Base-by-base conservation (phyloP, 2,329 filamentous ascomycete species). In the Pezicula neosporulosa region DNA sequence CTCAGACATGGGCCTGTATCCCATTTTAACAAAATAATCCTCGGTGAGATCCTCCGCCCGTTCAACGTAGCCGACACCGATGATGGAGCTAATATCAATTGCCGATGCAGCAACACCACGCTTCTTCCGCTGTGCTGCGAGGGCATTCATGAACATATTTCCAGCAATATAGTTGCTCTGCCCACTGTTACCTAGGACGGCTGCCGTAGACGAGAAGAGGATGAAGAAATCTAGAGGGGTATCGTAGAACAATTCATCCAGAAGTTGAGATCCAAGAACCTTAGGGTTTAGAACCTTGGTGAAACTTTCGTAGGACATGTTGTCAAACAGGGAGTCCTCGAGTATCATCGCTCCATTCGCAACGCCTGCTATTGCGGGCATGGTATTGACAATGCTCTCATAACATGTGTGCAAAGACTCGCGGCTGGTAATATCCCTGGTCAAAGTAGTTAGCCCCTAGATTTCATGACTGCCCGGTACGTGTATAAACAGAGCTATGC, bases 81-180 rank as follows among this genome's bases (percentile, higher is more conserved):
- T 47, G 1, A 78, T 57, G 4, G 58, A 45, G 15, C 70, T 68
- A 7, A 76, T 66, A 48, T 71, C 56, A 21, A 77, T 61, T 2
- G 63, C 63, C 0, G 69, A 70, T 2, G 53, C 74, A 4, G 67
- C 62, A 0, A 72, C 51, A 0, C 73, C 73, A 5, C 69, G 65
- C 2, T 54, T 56, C 0, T 69, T 51, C 5, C 76, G 60, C 18
- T 72, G 62, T 1, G 54, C 42, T 0, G 66, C 69, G 0, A 79
- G 58, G 1, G 56, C 54, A 5, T 55, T 56, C 66, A 77, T 70
- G 60, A 67, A 79, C 4, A 54, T 53, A 54, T 77, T 76, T 2
- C 69, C 73, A 0, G 73, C 71, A 1, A 64, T 59, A 52, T 80
- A 80, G 55, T 71, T 74, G 3, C 66, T 54, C 54, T 80, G 76